Conservation (phyloP, 192 early-diverging fungal species). For the Phycomyces blakesleeanus region DNA sequence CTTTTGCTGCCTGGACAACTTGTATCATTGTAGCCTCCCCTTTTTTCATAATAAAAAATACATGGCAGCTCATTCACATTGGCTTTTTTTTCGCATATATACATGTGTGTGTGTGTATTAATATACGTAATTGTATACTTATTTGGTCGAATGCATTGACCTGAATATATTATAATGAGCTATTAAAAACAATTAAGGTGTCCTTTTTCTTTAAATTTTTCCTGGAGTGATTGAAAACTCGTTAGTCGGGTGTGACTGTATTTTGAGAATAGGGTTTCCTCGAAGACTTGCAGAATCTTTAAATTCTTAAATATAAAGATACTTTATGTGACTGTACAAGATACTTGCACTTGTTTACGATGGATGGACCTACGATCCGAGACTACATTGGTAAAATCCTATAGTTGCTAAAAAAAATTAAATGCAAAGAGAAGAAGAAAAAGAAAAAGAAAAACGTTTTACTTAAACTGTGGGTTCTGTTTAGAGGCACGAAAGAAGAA, state of each 20-base stretch:
- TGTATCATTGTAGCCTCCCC: too few relatives aligned
- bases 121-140: too few relatives aligned
- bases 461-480: too few relatives aligned
- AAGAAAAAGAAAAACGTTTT: too few relatives aligned
- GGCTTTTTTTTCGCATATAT: background rate
- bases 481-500: conserved; percentile 23
- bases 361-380: conserved; percentile 18
- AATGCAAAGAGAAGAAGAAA: background rate
- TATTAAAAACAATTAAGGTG: background rate
- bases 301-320: background rate
- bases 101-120: too few relatives aligned
- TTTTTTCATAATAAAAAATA: background rate
- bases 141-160: too few relatives aligned
- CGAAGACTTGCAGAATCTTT: too few relatives aligned
- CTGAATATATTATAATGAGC: too few relatives aligned
- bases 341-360: background rate
- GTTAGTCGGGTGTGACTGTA: background rate
- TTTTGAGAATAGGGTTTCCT: too few relatives aligned
- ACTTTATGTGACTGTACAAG: too few relatives aligned
- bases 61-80: background rate
- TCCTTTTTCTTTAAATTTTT: background rate
- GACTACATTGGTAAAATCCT: conserved; percentile 22
- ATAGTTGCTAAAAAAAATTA: background rate
- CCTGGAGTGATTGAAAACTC: background rate
- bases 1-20: too few relatives aligned